Base-by-base conservation (phyloP, 75 land plant species). In the Sequoia sempervirens region DNA sequence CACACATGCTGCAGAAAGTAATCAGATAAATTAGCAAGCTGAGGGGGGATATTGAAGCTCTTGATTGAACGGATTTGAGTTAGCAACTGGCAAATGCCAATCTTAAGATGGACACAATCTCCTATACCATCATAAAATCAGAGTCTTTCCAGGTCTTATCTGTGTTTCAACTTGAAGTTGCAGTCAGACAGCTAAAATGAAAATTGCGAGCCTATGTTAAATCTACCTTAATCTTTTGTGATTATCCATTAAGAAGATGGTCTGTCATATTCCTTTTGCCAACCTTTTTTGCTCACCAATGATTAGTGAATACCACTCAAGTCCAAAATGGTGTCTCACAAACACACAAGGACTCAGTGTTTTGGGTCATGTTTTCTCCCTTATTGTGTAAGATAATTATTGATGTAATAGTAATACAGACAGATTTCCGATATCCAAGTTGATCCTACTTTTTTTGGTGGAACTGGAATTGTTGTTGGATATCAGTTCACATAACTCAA, bases 51-150 rank as follows among this genome's bases (percentile, higher is more conserved):
- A 45, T 8, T 45, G 50, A 78, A 78, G 80, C 50, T 45, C 7
- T 45, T 52, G 15, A 23, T 76, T 20, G 26, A 9, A 76, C 28
- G 50, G 32, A 18, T 78, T 78, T 13, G 41, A 78, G 50, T n/a
- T 26, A 41, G 41, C 79, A 40, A 78, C 80, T n/a, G 26, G 2
- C 47, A 78, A 50, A 78, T 45, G 15, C n/a, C 14, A 45, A 45
- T 78, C 30, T 45, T 8, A 45, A 78, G 45, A 78, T 78, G 80
- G n/a, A 78, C 52, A 78, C 15, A 45, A 45, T n/a, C 80, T 28
- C 80, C 1, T 78, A 10, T 78, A 20, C 30, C 5, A 26, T 10
- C 26, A 18, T 78, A 12, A 40, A 43, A 78, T n/a, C 50, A 3
- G 14, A 78, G 80, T 78, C 80, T 45, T 2, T 78, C 50, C 13